phyloP scores from a whole-genome alignment of 352 stramenopile species.

The Halophytophthora polymorphica region DNA sequence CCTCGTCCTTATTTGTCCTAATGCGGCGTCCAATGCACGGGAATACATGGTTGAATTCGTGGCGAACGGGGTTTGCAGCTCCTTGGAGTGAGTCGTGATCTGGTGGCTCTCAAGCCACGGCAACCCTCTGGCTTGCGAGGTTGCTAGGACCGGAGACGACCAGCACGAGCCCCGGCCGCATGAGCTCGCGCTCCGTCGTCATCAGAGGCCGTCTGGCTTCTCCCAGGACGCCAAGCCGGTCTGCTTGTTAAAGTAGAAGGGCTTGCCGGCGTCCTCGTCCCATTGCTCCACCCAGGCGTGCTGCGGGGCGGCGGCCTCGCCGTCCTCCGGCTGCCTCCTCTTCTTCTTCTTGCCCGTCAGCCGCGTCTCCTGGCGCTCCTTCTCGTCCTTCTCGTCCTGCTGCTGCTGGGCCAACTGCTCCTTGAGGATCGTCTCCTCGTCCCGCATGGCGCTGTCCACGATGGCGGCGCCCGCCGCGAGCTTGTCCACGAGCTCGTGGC shows the following conservation, averaged over 20 bases:
- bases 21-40: too few species aligned
- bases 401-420: slow-evolving; percentile 60
- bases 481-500: slow-evolving; percentile 64
- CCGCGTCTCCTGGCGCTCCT: slow-evolving; percentile 7
- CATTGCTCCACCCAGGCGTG: slow-evolving; percentile 73
- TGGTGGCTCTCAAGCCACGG: too few species aligned
- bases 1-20: too few species aligned
- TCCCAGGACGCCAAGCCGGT: slow-evolving; percentile 81
- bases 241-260: slow-evolving; percentile 89
- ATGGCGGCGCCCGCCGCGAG: slow-evolving; percentile 59
- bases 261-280: slow-evolving; percentile 69
- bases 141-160: too few species aligned
- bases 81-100: too few species aligned
- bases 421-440: slow-evolving; percentile 58
- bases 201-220: slow-evolving; percentile 63
- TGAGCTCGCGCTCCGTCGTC: too few species aligned
- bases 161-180: too few species aligned
- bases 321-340: slow-evolving; percentile 7
- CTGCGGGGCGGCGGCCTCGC: slow-evolving; percentile 12
- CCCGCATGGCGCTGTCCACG: slow-evolving; percentile 63
- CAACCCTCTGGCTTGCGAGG: too few species aligned
- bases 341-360: slow-evolving; percentile 31
- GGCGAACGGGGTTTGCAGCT: too few species aligned
- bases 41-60: too few species aligned
- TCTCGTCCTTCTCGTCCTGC: slow-evolving; percentile 31